Conservation (phyloP, 2,329 filamentous ascomycete genomes). For the Pseudomassariella vexata region DNA sequence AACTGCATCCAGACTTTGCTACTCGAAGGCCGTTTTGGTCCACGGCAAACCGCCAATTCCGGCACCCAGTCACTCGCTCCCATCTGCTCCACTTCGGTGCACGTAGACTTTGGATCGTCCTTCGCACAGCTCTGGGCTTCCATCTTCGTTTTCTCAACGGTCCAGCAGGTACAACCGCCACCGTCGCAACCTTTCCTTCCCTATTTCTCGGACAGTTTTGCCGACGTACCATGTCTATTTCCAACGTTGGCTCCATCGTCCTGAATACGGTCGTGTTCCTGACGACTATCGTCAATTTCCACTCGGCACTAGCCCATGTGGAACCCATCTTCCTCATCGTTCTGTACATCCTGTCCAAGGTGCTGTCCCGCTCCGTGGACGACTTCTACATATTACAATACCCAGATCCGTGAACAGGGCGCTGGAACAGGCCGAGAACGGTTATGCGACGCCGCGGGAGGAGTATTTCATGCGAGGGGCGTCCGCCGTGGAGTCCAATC, state of each 20-base stretch:
- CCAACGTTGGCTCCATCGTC: slow-evolving; percentile 45
- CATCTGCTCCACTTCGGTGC: too few species aligned
- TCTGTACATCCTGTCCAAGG: slow-evolving; percentile 43
- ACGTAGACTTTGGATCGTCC: too few species aligned
- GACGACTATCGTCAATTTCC: slow-evolving; percentile 47
- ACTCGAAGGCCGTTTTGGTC: too few species aligned
- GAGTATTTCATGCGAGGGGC: slow-evolving; percentile 13
- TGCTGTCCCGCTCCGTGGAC: slow-evolving; percentile 41
- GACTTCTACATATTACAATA: slow-evolving; percentile 32
- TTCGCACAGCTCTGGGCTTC: too few species aligned
- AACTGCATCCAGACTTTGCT: too few species aligned
- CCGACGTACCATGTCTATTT: slow-evolving; percentile 40
- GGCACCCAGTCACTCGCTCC: too few species aligned
- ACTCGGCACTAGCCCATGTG: slow-evolving; percentile 42
- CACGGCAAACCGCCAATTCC: too few species aligned
- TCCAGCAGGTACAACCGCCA: too few species aligned
- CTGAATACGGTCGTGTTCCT: slow-evolving; percentile 48
- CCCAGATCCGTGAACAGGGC: slow-evolving; percentile 14
- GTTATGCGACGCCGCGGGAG: slow-evolving; percentile 21
- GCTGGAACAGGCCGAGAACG: slow-evolving; percentile 15
- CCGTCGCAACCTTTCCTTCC: too few species aligned
- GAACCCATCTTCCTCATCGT: slow-evolving; percentile 39
- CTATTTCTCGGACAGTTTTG: background rate
- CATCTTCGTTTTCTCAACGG: too few species aligned
- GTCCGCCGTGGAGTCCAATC: slow-evolving; percentile 10